Percentiles rank a stretch among this genome's conserved stretches.
phyloP scores from a whole-genome alignment of 768 basidiomycete genomes.

The Russula sp. region DNA sequence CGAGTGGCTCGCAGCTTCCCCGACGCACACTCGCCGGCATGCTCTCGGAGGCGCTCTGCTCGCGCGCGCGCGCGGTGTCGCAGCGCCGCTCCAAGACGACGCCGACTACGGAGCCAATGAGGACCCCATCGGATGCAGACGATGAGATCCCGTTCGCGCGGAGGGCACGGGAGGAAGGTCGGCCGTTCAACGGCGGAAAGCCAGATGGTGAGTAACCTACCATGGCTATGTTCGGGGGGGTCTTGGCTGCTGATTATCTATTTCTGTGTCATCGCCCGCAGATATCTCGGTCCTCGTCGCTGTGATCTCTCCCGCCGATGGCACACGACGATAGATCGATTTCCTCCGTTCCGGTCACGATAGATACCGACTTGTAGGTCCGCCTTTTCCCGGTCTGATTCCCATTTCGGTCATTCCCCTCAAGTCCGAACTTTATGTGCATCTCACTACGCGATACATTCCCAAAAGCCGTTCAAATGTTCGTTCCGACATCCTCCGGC shows the following conservation, averaged over 20 bases:
- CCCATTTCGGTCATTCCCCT: background rate
- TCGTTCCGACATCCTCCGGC: background rate
- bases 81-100: constrained; percentile 32
- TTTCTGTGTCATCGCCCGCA: constrained; percentile 25
- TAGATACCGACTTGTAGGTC: too few relatives aligned
- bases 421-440: background rate
- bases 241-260: background rate
- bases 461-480: background rate
- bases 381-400: too few relatives aligned
- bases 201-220: constrained; percentile 57
- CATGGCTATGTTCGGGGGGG: background rate
- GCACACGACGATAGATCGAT: background rate
- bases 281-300: constrained; percentile 66
- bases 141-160: constrained; percentile 77
- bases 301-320: constrained; percentile 46
- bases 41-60: constrained; percentile 77
- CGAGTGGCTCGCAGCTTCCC: constrained; percentile 30
- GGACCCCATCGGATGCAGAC: constrained; percentile 15
- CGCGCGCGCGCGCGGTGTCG: constrained; percentile 64
- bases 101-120: background rate
- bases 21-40: constrained; percentile 57
- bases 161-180: constrained; percentile 70
- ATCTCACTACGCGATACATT: background rate
- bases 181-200: constrained; percentile 74
- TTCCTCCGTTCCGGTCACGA: too few relatives aligned